phyloP scores from a whole-genome alignment of 768 basidiomycete genomes.

The Tulasnella sp. region DNA sequence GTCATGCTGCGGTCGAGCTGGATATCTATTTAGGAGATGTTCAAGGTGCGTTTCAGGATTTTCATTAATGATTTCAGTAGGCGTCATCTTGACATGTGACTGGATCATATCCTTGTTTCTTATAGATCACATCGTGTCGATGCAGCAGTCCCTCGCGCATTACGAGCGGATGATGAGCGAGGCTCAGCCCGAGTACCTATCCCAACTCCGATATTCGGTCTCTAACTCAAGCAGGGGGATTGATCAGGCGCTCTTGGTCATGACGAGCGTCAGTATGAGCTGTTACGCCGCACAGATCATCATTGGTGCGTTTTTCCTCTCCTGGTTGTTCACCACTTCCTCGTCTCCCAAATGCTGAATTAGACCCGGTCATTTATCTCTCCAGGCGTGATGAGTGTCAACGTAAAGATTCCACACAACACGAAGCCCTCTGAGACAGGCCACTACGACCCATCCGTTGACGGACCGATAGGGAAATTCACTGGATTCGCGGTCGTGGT shows the following conservation, averaged over 20 bases:
- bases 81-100: too few species aligned
- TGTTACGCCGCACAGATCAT: conserved; percentile 52
- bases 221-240: conserved; percentile 47
- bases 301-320: conserved; percentile 24
- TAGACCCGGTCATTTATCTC: background rate
- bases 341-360: background rate
- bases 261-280: conserved; percentile 56
- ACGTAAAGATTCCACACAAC: conserved; percentile 54
- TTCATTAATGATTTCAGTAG: background rate
- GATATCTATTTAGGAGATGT: conserved; percentile 86
- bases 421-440: background rate
- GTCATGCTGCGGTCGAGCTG: conserved; percentile 38
- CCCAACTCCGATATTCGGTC: conserved; percentile 56
- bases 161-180: conserved; percentile 84
- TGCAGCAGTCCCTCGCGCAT: conserved; percentile 74
- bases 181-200: conserved; percentile 76
- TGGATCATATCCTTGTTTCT: too few species aligned
- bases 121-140: conserved; percentile 76
- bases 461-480: conserved; percentile 30
- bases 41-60: conserved; percentile 57
- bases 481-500: conserved; percentile 49
- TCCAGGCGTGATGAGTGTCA: conserved; percentile 64
- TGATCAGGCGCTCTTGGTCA: conserved; percentile 52
- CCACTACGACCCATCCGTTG: conserved; percentile 15
- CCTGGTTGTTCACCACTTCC: too few species aligned